These are phyloP conservation scores for Zoysia pacifica DNA, from an alignment of 176 grass and related monocot species.

Conservation along the genomic window DNA sequence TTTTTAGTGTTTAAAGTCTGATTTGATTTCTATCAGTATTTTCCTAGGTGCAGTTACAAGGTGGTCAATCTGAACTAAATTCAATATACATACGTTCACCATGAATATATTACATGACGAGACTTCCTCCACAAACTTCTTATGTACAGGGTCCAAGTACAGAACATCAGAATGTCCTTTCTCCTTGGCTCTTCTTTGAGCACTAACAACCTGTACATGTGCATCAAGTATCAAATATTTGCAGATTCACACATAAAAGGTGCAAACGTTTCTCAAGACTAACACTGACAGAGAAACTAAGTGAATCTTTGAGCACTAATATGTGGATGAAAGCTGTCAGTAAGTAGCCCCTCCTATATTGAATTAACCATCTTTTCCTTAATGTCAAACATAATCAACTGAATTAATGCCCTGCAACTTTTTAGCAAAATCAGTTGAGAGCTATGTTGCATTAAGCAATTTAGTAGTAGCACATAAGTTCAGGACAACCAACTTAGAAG, in stretches of 20 bases:
- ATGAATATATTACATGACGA: conserved; percentile 99
- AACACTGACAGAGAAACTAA: not conserved
- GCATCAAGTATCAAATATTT: conserved; percentile 10
- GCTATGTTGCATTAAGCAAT: not conserved
- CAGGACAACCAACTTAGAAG: not conserved
- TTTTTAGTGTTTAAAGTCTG: not conserved
- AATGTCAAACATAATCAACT: not conserved
- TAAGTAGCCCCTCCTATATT: not conserved
- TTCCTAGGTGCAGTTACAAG: conserved; percentile 27
- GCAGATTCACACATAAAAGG: not conserved
- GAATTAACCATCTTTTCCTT: not conserved
- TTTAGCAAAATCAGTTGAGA: not conserved
- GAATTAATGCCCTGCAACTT: not conserved
- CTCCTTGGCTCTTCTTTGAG: conserved; percentile 77
- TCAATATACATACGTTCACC: conserved; percentile 59
- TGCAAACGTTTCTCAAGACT: conserved; percentile 3
- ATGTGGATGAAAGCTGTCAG: not conserved
- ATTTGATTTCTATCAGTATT: not conserved
- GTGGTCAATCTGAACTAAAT: conserved; percentile 7
- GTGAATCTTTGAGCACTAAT: not conserved
- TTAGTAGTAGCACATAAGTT: conserved; percentile 5
- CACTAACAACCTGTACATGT: conserved; percentile 64
- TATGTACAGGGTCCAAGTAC: conserved; percentile 80
- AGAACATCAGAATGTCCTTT: conserved; percentile 87
- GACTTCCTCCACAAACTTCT: conserved; percentile 92